These are phyloP conservation scores for Claviceps purpurea DNA, from an alignment of 2,329 filamentous ascomycete species.

Conservation along the genomic window DNA sequence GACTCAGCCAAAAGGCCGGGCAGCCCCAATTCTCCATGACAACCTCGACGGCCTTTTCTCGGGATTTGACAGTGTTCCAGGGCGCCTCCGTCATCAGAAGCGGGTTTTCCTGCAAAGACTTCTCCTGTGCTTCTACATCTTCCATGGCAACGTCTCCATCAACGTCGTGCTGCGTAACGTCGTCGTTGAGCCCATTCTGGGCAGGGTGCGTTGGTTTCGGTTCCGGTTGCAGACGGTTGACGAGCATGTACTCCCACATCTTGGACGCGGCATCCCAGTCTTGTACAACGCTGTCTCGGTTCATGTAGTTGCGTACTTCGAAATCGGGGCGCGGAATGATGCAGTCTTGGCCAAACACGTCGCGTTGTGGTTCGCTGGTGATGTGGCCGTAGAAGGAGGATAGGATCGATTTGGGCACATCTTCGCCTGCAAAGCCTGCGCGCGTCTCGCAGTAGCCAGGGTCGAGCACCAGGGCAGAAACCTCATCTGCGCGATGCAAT, in stretches of 20 bases:
- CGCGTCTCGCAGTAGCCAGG: slow-evolving; percentile 84
- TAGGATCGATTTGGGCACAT: slow-evolving; percentile 85
- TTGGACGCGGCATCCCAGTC: slow-evolving; percentile 89
- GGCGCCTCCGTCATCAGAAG: slow-evolving; percentile 87
- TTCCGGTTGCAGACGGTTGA: slow-evolving; percentile 71
- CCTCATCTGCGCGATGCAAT: slow-evolving; percentile 56
- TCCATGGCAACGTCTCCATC: slow-evolving; percentile 50
- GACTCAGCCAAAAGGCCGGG: slow-evolving; percentile 86
- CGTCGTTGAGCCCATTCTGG: slow-evolving; percentile 69
- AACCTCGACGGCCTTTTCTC: slow-evolving; percentile 90
- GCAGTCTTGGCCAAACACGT: slow-evolving; percentile 81
- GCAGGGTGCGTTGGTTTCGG: slow-evolving; percentile 50
- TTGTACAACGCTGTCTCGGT: slow-evolving; percentile 76
- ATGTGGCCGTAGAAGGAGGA: slow-evolving; percentile 75
- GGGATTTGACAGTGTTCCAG: slow-evolving; percentile 77
- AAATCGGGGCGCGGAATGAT: slow-evolving; percentile 64
- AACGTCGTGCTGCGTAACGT: slow-evolving; percentile 43
- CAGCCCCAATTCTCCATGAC: slow-evolving; percentile 96
- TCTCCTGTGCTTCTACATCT: slow-evolving; percentile 45
- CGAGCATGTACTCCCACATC: slow-evolving; percentile 87
- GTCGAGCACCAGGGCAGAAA: slow-evolving; percentile 92
- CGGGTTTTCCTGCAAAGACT: slow-evolving; percentile 77
- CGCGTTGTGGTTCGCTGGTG: slow-evolving; percentile 30
- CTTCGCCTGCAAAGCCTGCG: slow-evolving; percentile 94
- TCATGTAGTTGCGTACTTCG: slow-evolving; percentile 87